Evolutionary conservation across 2,329 filamentous ascomycete species (phyloP).

Genomic region (Aspergillus pseudoglaucus): DNA sequence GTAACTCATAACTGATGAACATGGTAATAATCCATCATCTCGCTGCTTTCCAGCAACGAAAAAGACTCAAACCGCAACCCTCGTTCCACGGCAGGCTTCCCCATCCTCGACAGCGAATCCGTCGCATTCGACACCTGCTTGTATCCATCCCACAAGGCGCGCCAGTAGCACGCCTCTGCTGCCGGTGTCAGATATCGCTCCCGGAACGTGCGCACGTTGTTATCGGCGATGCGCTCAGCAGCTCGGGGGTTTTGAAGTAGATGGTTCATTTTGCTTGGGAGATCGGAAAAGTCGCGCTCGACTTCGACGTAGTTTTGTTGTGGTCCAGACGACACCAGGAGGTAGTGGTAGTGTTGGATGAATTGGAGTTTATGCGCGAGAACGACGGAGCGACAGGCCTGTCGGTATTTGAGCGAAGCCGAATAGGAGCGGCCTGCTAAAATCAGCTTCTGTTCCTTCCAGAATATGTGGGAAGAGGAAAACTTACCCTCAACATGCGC

Average conservation of each 20-base stretch:
- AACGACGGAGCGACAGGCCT: constrained; percentile 38
- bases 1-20: constrained; percentile 1
- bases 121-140: constrained; percentile 6
- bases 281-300: constrained; percentile 47
- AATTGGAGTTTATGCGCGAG: constrained; percentile 39
- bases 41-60: constrained; percentile 10
- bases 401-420: constrained; percentile 17
- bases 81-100: neutral
- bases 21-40: constrained; percentile 7
- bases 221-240: constrained; percentile 39
- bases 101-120: neutral
- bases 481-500: constrained; percentile 42
- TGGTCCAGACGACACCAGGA: constrained; percentile 32
- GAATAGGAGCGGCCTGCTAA: constrained; percentile 32
- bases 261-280: constrained; percentile 29
- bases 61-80: constrained; percentile 17
- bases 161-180: constrained; percentile 45
- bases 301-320: constrained; percentile 41
- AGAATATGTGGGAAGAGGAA: neutral
- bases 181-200: constrained; percentile 43
- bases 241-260: constrained; percentile 26
- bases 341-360: constrained; percentile 38
- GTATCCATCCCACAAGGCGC: constrained; percentile 28
- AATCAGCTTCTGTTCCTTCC: neutral
- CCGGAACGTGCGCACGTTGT: constrained; percentile 35